Evolutionary conservation across 169 alveolate species (phyloP).

Genomic region (Eimeria praecox): DNA sequence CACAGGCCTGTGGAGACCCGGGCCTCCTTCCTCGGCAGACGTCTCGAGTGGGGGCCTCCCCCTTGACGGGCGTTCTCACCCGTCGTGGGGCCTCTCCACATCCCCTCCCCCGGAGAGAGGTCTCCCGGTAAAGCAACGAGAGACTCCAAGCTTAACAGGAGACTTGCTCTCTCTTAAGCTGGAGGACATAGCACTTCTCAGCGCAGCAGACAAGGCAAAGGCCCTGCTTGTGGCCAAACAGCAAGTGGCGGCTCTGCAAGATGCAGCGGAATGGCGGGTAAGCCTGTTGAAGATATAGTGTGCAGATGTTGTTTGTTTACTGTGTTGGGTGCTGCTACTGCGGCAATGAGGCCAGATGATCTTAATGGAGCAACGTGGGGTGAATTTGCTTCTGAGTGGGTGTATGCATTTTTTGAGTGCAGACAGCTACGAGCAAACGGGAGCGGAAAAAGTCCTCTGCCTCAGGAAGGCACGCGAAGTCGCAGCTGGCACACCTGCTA

Average conservation of each 20-base stretch:
- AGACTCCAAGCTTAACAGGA: conserved; percentile 30
- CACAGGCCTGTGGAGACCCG: conserved; percentile 61
- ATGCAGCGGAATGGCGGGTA: conserved; percentile 71
- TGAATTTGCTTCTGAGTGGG: not conserved
- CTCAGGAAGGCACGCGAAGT: conserved; percentile 62
- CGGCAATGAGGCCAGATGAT: not conserved
- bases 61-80: conserved; percentile 35
- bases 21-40: conserved; percentile 51
- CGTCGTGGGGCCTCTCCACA: conserved; percentile 26
- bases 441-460: conserved; percentile 75
- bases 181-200: conserved; percentile 58
- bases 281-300: not conserved
- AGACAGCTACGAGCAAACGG: conserved; percentile 79
- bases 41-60: conserved; percentile 18
- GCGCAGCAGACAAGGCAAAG: conserved; percentile 66
- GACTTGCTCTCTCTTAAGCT: conserved; percentile 37
- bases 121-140: conserved; percentile 18
- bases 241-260: conserved; percentile 66
- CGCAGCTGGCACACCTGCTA: conserved; percentile 68
- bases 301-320: not conserved
- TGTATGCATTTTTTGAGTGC: not conserved
- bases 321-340: not conserved
- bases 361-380: not conserved
- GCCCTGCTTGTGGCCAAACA: conserved; percentile 66
- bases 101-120: conserved; percentile 59